A percentile compares a stretch with the other conserved stretches of the same genome.
These are phyloP conservation scores for Hypoxylon rubiginosum DNA, from an alignment of 2,329 filamentous ascomycete species.

Conservation along the genomic window DNA sequence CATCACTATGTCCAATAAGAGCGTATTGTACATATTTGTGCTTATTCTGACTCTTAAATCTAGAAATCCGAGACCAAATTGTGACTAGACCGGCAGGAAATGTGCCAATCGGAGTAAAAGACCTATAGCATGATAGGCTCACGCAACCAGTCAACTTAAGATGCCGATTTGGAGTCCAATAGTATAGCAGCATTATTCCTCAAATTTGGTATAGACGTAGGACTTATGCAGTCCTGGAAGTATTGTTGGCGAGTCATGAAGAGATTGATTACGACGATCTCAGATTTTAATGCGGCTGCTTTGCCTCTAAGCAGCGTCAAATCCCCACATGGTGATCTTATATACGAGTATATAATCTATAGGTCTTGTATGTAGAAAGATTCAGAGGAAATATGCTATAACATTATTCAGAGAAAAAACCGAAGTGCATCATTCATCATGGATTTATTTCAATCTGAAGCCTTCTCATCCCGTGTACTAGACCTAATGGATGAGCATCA, in stretches of 20 bases:
- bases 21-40: neutral
- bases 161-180: too few relatives aligned
- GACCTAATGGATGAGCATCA: slow-evolving; percentile 43
- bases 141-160: too few relatives aligned
- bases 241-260: neutral
- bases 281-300: neutral
- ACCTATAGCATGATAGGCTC: too few relatives aligned
- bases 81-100: too few relatives aligned
- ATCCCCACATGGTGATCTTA: neutral
- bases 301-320: neutral
- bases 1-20: neutral
- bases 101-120: too few relatives aligned
- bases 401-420: too few relatives aligned
- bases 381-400: too few relatives aligned
- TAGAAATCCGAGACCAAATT: too few relatives aligned
- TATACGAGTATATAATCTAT: neutral
- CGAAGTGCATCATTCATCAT: slow-evolving; percentile 16
- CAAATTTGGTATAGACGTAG: neutral
- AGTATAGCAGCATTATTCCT: too few relatives aligned
- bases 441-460: slow-evolving; percentile 37
- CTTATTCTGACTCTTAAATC: neutral
- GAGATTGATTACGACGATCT: neutral
- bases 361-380: too few relatives aligned
- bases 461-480: slow-evolving; percentile 33
- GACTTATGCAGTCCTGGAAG: neutral